Conservation (phyloP, 2,329 filamentous ascomycete species). For the Diaporthe ampelina region DNA sequence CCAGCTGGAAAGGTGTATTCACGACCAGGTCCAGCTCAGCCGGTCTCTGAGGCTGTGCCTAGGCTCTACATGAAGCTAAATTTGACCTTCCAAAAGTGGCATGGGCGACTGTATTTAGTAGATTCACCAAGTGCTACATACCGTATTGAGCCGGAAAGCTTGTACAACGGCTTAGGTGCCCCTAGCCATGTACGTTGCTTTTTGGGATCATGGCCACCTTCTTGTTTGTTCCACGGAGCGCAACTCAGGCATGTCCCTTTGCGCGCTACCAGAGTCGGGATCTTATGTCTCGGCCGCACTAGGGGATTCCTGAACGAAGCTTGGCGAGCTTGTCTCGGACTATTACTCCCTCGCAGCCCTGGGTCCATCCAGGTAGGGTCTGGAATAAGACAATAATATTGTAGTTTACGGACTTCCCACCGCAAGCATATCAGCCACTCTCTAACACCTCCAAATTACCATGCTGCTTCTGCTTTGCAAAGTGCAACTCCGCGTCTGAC, state of each 20-base stretch:
- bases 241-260: background rate
- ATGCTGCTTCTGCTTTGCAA: background rate
- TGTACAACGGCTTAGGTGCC: background rate
- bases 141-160: conserved; percentile 11
- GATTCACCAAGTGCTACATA: conserved; percentile 7
- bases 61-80: background rate
- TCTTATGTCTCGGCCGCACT: background rate
- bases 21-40: background rate
- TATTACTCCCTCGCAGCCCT: background rate
- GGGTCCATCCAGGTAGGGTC: background rate
- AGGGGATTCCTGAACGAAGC: background rate
- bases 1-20: background rate
- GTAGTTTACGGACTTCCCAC: background rate
- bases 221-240: background rate
- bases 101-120: background rate
- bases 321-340: conserved; percentile 18
- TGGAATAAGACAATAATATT: background rate
- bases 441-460: background rate
- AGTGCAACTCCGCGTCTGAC: background rate
- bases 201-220: background rate
- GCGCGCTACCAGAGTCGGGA: background rate
- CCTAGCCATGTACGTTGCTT: background rate
- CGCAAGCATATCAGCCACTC: background rate
- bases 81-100: conserved; percentile 20
- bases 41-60: background rate